These are phyloP conservation scores for Clavispora vitiphila DNA, from an alignment of 805 yeast species.

Conservation along the genomic window DNA sequence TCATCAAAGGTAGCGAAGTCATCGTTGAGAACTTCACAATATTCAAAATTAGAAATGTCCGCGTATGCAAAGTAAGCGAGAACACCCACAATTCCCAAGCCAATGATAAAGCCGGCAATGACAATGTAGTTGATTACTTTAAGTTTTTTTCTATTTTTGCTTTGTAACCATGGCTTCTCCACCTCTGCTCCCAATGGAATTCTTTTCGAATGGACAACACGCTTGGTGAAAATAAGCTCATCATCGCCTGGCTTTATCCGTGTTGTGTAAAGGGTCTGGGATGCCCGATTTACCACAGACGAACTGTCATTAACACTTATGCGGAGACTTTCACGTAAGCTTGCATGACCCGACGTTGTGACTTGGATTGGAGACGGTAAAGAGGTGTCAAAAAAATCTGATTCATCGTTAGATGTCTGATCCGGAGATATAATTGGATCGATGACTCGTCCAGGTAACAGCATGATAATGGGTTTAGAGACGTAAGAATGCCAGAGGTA, in stretches of 20 bases:
- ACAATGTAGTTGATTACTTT: neutral
- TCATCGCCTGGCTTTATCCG: neutral
- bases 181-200: neutral
- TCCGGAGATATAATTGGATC: neutral
- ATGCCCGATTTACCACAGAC: neutral
- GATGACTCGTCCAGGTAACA: neutral
- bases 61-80: neutral
- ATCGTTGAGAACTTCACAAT: neutral
- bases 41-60: neutral
- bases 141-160: neutral
- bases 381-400: neutral
- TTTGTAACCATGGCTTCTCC: neutral
- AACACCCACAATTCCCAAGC: neutral
- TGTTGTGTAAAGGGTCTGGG: neutral
- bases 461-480: neutral
- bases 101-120: neutral
- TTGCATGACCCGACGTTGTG: neutral
- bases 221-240: neutral
- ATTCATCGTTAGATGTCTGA: neutral
- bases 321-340: neutral
- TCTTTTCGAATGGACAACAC: neutral
- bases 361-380: neutral
- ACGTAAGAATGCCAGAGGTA: too few species aligned
- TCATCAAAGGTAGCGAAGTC: neutral
- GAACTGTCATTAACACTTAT: neutral